Evolutionary conservation across 2,329 filamentous ascomycete genomes (phyloP), one percentile per base, ranked within the genome.

Genomic region (Microascus cirrosus): DNA sequence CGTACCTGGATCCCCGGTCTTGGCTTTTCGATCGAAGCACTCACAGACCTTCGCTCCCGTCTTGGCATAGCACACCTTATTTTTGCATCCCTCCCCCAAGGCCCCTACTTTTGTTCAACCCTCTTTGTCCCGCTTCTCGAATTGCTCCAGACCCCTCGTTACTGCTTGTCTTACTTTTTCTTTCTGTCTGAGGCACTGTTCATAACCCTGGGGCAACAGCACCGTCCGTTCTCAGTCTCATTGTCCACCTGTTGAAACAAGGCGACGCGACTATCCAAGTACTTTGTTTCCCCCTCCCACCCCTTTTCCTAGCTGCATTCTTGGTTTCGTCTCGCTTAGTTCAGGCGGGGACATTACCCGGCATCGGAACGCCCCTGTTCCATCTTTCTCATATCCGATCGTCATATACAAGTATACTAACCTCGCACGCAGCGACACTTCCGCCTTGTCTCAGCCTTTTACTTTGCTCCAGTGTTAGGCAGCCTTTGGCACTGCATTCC

Each of bases 1-100:
- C 36, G 54, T 48, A 55, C 54, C 54, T 55, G 42, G 39, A 56
- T 50, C 54, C 22, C 45, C 55, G 10, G 39, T 53, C 48, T 57
- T 52, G 55, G 55, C 32, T 32, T 15, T 25, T 57, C 25, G 55
- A 53, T 53, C 20, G 48, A 57, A 53, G 55, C 55, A 34, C 18
- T 28, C 34, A 36, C 45, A 20, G 11, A 45, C 15, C 2, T 39
- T 13, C 22, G 1, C 45, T 57, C 28, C 55, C 55, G 55, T 57
- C 55, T 57, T 57, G 55, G 55, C 55, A 53, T 12, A 32, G 35
- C 52, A 32, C 34, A 57, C 55, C 55, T 57, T 57, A 52, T 52
- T 53, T n/a, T 57, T 24, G 10, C 25, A n/a, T 48, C 34, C 54
- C 39, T 24, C 55, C n/a, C n/a, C 28, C 28, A 8, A 32, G 18